These are phyloP conservation scores for Candida oleophila DNA, from an alignment of 805 yeast species.

Conservation along the genomic window DNA sequence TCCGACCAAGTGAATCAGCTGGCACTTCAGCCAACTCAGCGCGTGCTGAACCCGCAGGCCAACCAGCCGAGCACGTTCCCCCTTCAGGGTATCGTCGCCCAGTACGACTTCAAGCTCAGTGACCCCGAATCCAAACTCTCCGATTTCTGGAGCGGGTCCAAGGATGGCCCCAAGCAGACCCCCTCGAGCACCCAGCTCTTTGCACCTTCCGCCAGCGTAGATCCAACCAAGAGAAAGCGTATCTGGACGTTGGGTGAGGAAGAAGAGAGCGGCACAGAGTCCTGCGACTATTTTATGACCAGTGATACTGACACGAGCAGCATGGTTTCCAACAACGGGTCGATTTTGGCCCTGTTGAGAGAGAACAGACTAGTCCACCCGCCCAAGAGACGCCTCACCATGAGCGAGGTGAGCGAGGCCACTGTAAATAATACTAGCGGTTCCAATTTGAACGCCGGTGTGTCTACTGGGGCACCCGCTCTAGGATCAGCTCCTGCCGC, in stretches of 20 bases:
- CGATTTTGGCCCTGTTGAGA: constrained; percentile 12
- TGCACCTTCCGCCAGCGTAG: background rate
- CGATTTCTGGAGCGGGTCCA: background rate
- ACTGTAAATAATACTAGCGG: background rate
- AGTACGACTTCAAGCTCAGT: constrained; percentile 3
- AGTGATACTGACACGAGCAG: constrained; percentile 32
- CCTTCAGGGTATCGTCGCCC: background rate
- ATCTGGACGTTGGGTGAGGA: constrained; percentile 15
- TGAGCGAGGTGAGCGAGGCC: constrained; percentile 1
- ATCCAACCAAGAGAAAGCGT: constrained; percentile 24
- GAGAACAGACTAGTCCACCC: constrained; percentile 28
- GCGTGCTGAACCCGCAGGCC: background rate
- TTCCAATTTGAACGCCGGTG: no score
- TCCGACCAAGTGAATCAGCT: no score
- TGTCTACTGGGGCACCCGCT: no score
- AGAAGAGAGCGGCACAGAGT: constrained; percentile 15
- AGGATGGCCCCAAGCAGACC: background rate
- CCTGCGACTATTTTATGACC: constrained; percentile 34
- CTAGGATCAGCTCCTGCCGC: no score
- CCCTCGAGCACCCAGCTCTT: background rate
- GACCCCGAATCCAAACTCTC: background rate
- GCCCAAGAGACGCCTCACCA: constrained; percentile 35
- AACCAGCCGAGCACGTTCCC: constrained; percentile 1
- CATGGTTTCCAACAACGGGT: constrained; percentile 17
- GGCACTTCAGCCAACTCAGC: no score